These are phyloP conservation scores for Mycena chlorophos DNA, from an alignment of 768 basidiomycete genomes.

Conservation along the genomic window DNA sequence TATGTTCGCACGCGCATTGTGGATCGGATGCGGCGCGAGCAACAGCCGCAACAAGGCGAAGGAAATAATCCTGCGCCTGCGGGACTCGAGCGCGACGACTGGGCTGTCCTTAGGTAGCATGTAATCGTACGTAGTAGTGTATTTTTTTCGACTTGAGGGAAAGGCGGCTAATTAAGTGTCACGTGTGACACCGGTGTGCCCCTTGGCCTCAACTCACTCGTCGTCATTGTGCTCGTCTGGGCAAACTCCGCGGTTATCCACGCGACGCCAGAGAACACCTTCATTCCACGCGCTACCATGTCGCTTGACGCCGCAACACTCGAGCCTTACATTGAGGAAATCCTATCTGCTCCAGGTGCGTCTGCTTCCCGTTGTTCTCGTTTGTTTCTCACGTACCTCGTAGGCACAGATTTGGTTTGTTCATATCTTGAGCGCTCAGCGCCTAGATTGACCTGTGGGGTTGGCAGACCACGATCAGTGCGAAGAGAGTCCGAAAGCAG, in stretches of 20 bases:
- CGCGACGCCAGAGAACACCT: no score
- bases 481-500: constrained; percentile 84
- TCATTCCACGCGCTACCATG: no score
- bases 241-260: no score
- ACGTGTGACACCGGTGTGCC: no score
- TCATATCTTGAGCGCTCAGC: not conserved
- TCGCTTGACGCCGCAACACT: constrained; percentile 53
- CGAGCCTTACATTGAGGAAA: constrained; percentile 61
- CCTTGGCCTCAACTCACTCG: no score
- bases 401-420: constrained; percentile 66
- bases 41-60: constrained; percentile 47
- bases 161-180: no score
- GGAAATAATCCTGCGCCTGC: constrained; percentile 62
- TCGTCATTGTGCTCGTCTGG: no score
- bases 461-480: constrained; percentile 61
- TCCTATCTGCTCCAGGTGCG: constrained; percentile 64
- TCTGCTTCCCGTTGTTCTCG: not conserved
- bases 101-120: constrained; percentile 57
- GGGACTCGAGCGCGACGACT: constrained; percentile 63
- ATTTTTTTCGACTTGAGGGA: no score
- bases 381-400: not conserved
- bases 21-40: constrained; percentile 67
- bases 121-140: not conserved
- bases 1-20: constrained; percentile 80
- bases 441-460: not conserved